A percentile compares a stretch with the other conserved stretches of the same genome.
Conservation (phyloP, 169 alveolate species). For the Eimeria sp. region DNA sequence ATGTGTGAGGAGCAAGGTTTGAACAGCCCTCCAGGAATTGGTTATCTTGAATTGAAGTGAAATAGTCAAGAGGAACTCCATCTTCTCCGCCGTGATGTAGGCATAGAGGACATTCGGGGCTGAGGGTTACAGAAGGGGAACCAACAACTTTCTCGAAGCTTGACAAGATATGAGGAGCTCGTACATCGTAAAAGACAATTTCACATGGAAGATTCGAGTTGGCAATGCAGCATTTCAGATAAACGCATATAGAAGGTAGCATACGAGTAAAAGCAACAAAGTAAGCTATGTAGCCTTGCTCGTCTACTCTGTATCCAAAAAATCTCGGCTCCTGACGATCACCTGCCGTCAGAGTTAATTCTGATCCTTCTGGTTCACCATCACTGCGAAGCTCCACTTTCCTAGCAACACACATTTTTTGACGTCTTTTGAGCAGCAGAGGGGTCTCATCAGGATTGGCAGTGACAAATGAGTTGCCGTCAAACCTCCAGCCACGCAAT, state of each 20-base stretch:
- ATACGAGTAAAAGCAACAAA: slow-evolving; percentile 70
- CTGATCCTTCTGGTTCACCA: slow-evolving; percentile 67
- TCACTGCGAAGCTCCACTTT: slow-evolving; percentile 58
- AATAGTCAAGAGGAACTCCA: slow-evolving; percentile 56
- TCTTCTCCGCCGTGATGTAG: slow-evolving; percentile 64
- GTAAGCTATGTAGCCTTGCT: slow-evolving; percentile 55
- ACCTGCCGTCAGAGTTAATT: slow-evolving; percentile 50
- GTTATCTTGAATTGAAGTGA: slow-evolving; percentile 62
- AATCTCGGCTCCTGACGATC: slow-evolving; percentile 66
- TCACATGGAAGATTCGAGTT: slow-evolving; percentile 73
- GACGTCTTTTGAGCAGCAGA: slow-evolving; percentile 4
- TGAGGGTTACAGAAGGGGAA: slow-evolving; percentile 31
- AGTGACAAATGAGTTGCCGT: slow-evolving; percentile 44
- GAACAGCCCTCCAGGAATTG: slow-evolving; percentile 54
- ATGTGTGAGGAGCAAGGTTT: slow-evolving; percentile 55
- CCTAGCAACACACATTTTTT: slow-evolving; percentile 74
- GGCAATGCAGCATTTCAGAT: slow-evolving; percentile 33
- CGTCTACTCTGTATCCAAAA: slow-evolving; percentile 66
- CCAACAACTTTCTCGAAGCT: slow-evolving; percentile 45
- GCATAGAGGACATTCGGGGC: slow-evolving; percentile 66
- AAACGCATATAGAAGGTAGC: slow-evolving; percentile 52
- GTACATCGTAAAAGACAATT: slow-evolving; percentile 65
- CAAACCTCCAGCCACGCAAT: slow-evolving; percentile 68
- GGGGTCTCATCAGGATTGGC: slow-evolving; percentile 36
- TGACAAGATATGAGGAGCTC: slow-evolving; percentile 6